Evolutionary conservation across 177 flowering plant genomes (phyloP).

Genomic region (Vitis hybrid): DNA sequence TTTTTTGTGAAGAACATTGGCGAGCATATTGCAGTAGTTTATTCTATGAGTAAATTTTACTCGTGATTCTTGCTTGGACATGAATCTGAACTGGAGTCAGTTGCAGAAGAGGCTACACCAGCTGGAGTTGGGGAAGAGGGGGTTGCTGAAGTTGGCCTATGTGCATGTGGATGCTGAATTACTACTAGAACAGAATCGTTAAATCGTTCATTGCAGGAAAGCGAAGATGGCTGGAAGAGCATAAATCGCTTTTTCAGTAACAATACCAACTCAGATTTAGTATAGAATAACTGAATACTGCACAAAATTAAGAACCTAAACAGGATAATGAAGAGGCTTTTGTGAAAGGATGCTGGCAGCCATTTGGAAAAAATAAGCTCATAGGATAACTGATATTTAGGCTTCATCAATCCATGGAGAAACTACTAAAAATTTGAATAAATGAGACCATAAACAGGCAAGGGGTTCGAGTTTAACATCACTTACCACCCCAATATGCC

Average conservation of each 20-base stretch:
- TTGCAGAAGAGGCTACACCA: too few species aligned
- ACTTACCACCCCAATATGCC: slow-evolving; percentile 88
- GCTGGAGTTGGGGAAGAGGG: too few species aligned
- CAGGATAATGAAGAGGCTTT: neutral
- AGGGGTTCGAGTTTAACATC: neutral
- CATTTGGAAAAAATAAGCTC: neutral
- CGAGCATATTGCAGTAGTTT: too few species aligned
- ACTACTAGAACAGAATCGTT: slow-evolving; percentile 53
- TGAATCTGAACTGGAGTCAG: too few species aligned
- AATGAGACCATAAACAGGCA: neutral
- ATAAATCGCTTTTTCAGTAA: neutral
- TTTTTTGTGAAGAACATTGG: too few species aligned
- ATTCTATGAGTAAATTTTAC: too few species aligned
- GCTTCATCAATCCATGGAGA: neutral
- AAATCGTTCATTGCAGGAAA: slow-evolving; percentile 22
- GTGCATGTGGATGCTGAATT: slow-evolving; percentile 72
- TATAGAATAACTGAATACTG: neutral
- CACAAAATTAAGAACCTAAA: neutral
- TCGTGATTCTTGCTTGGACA: too few species aligned
- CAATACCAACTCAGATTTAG: neutral
- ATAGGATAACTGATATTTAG: neutral
- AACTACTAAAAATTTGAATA: neutral
- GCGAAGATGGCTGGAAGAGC: slow-evolving; percentile 60
- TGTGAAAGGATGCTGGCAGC: neutral
- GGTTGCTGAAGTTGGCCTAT: slow-evolving; percentile 3